These are phyloP conservation scores for Quercus lobata DNA, from an alignment of 331 rosid genomes.

Conservation along the genomic window DNA sequence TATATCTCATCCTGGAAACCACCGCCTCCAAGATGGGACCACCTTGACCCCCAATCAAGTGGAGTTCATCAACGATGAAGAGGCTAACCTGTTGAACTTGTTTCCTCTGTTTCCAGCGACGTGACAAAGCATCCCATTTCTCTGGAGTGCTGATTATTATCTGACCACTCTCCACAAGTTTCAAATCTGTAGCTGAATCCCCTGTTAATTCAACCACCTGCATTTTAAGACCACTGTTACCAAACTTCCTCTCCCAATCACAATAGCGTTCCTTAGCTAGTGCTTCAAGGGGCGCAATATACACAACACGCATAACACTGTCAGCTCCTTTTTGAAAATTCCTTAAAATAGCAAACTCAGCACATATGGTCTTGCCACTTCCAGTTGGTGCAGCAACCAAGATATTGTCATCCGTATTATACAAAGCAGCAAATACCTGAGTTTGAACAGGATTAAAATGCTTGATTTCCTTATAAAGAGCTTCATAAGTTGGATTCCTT, in stretches of 20 bases:
- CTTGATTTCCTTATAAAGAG: slow-evolving; percentile 75
- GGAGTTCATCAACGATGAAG: slow-evolving; percentile 84
- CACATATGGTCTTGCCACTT: slow-evolving; percentile 94
- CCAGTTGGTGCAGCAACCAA: slow-evolving; percentile 97
- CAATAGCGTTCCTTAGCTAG: slow-evolving; percentile 83
- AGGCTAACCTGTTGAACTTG: slow-evolving; percentile 93
- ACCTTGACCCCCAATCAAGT: slow-evolving; percentile 95
- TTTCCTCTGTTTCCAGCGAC: slow-evolving; percentile 91
- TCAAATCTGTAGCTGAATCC: slow-evolving; percentile 77
- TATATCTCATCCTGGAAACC: slow-evolving; percentile 91
- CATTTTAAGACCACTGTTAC: slow-evolving; percentile 57
- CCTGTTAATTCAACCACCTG: slow-evolving; percentile 83
- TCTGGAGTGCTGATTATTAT: slow-evolving; percentile 90
- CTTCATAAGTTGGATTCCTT: slow-evolving; percentile 83
- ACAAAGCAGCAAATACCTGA: slow-evolving; percentile 85
- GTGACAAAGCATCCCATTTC: slow-evolving; percentile 97
- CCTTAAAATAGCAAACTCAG: slow-evolving; percentile 87
- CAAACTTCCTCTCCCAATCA: slow-evolving; percentile 92
- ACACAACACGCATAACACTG: slow-evolving; percentile 73
- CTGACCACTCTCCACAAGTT: slow-evolving; percentile 84
- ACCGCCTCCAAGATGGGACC: slow-evolving; percentile 89
- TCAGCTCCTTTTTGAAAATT: slow-evolving; percentile 77
- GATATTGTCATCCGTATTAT: slow-evolving; percentile 87
- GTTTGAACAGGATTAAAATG: slow-evolving; percentile 98
- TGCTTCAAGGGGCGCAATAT: slow-evolving; percentile 84